phyloP scores from a whole-genome alignment of 441 rosid species.

The Pelargonium australe region DNA sequence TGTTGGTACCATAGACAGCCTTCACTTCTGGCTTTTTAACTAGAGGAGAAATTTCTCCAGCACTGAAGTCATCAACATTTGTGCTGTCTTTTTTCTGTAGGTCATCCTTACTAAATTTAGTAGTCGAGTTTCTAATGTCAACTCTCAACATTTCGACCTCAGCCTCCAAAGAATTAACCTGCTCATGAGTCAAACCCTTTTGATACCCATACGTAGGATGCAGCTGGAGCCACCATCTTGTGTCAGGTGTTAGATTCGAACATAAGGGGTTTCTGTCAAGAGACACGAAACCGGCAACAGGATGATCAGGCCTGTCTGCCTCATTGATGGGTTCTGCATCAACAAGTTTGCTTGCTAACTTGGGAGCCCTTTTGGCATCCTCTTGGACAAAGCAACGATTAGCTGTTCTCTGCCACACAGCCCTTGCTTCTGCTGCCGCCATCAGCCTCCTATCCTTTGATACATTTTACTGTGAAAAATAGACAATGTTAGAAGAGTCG shows the following conservation, averaged over 20 bases:
- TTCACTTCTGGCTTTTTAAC: too few species aligned
- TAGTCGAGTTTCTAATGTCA: conserved; percentile 22
- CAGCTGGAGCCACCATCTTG: conserved; percentile 73
- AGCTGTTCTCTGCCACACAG: conserved; percentile 85
- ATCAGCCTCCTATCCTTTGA: conserved; percentile 34
- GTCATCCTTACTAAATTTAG: conserved; percentile 9
- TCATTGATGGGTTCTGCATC: conserved; percentile 46
- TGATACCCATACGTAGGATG: conserved; percentile 55
- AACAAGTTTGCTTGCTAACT: conserved; percentile 55
- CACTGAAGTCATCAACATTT: too few species aligned
- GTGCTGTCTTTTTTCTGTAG: too few species aligned
- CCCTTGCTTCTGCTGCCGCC: conserved; percentile 95
- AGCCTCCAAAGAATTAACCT: conserved; percentile 37
- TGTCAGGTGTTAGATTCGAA: conserved; percentile 44
- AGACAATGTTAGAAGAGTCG: conserved; percentile 11
- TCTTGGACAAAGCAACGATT: conserved; percentile 97
- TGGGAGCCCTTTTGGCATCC: conserved; percentile 98
- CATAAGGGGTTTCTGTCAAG: conserved; percentile 38
- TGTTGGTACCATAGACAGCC: too few species aligned
- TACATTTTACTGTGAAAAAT: conserved; percentile 29
- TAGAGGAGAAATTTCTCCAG: too few species aligned
- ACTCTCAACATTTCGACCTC: conserved; percentile 41
- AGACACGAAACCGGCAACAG: conserved; percentile 51
- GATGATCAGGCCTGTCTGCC: conserved; percentile 37
- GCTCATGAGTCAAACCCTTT: conserved; percentile 48